A percentile compares a stretch with the other conserved stretches of the same genome.
Evolutionary conservation across 108 stramenopile species (phyloP).

Genomic region (Conticribra guillardii): DNA sequence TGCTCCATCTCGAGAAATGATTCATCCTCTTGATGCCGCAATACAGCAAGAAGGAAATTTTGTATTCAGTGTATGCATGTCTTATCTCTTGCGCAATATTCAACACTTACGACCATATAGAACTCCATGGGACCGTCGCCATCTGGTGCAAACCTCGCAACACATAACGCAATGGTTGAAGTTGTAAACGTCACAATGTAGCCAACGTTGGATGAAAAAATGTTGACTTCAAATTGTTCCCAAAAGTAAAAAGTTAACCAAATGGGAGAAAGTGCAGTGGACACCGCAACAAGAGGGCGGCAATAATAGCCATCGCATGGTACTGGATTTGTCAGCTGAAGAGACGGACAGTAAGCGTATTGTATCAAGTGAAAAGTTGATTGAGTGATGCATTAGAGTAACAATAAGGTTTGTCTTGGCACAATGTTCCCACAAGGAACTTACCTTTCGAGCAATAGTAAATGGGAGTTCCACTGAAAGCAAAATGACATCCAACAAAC

Average conservation of each 20-base stretch:
- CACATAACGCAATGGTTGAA: slow-evolving; percentile 35
- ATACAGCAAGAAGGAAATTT: too few relatives aligned
- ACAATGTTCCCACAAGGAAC: neutral
- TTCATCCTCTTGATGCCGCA: too few relatives aligned
- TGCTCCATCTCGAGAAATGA: neutral
- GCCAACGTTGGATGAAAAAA: slow-evolving; percentile 51
- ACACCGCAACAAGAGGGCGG: slow-evolving; percentile 75
- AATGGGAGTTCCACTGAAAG: slow-evolving; percentile 80
- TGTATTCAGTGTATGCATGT: too few relatives aligned
- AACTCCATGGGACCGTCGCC: slow-evolving; percentile 81
- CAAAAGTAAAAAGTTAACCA: slow-evolving; percentile 80
- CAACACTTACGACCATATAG: slow-evolving; percentile 48
- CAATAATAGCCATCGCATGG: slow-evolving; percentile 91
- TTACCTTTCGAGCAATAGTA: slow-evolving; percentile 72
- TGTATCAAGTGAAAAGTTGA: slow-evolving; percentile 1
- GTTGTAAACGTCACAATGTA: slow-evolving; percentile 33
- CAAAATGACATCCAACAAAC: slow-evolving; percentile 55
- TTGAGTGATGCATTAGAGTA: neutral
- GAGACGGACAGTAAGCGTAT: too few relatives aligned
- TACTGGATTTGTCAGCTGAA: slow-evolving; percentile 62
- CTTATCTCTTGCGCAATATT: too few relatives aligned
- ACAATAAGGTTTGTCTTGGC: neutral
- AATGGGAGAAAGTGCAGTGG: slow-evolving; percentile 68
- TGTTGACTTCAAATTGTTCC: slow-evolving; percentile 58
- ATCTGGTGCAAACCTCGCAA: slow-evolving; percentile 76